Evolutionary conservation across 805 yeast species (phyloP), one percentile per base, ranked within the genome.

Genomic region (Millerago galiae): DNA sequence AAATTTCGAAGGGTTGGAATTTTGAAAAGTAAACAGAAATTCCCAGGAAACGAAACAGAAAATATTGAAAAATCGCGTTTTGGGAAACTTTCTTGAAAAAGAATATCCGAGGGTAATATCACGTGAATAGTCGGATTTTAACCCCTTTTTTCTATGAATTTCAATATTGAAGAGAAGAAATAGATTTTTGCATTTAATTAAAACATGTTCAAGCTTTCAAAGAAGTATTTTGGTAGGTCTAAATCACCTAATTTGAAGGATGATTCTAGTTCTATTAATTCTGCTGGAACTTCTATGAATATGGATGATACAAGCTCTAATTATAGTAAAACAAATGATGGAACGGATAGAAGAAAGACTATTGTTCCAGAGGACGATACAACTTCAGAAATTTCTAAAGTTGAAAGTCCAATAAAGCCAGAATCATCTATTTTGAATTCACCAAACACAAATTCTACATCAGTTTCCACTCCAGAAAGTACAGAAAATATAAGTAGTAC

Each of bases 181-280:
- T 7, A 21, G 7, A 21, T 5, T 21, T n/a, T 21, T 5, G 7
- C 24, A 21, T 21, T 21, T 21, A 21, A 21, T 21, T 21, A 21
- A 28, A 4, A 35, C 26, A 55, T 53, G 59, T 54, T 58, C 15
- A 71, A 69, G 42, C 58, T 70, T 36, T 66, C 75, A n/a, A 70
- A 71, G 56, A 71, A 55, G 48, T 59, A 56, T 39, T 51, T 56
- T 30, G 43, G 54, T 13, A 43, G 59, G 8, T 42, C 59, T 5
- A 54, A 54, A 41, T 49, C 55, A 7, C 54, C 59, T 6, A 37
- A 43, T 11, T 35, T 46, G 13, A 45, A 34, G 10, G 45, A 41
- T 12, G 54, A 48, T 15, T 21, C 28, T 3, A 32, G 35, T 2
- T 43, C 46, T 17, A 38, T 41, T 21, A 26, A 34, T 25, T 38